Percentiles rank a stretch among this genome's conserved stretches.
Evolutionary conservation across 2,329 filamentous ascomycete genomes (phyloP).

Genomic region (Furcasterigmium sp.): DNA sequence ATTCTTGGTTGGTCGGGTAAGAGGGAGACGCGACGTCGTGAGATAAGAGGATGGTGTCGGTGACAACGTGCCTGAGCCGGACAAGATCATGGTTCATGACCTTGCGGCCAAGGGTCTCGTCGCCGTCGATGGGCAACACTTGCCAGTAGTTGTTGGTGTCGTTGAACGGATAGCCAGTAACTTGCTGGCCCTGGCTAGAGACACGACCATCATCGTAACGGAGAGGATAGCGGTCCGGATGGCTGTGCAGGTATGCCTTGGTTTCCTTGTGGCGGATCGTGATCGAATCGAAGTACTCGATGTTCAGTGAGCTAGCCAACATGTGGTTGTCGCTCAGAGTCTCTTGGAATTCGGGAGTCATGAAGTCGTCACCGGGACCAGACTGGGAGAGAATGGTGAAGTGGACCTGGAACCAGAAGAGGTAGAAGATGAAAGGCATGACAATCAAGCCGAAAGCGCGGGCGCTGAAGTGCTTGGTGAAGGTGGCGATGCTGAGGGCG

Average conservation of each 20-base stretch:
- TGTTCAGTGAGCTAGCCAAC: slow-evolving; percentile 77
- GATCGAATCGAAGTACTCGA: slow-evolving; percentile 87
- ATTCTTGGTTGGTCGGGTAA: slow-evolving; percentile 97
- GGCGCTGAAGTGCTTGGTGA: slow-evolving; percentile 85
- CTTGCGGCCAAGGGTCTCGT: slow-evolving; percentile 51
- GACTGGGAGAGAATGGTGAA: slow-evolving; percentile 85
- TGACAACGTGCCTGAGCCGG: slow-evolving; percentile 79
- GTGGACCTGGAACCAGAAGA: slow-evolving; percentile 99
- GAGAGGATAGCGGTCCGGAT: slow-evolving; percentile 81
- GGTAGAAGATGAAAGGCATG: slow-evolving; percentile 93
- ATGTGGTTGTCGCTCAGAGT: slow-evolving; percentile 93
- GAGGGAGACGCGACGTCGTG: slow-evolving; percentile 97
- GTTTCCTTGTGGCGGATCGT: slow-evolving; percentile 95
- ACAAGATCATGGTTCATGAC: slow-evolving; percentile 84
- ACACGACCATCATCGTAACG: slow-evolving; percentile 97
- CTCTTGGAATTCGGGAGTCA: slow-evolving; percentile 97
- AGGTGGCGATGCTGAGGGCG: slow-evolving; percentile 71
- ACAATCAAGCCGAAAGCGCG: slow-evolving; percentile 82
- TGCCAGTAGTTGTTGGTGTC: slow-evolving; percentile 99
- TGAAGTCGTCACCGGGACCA: slow-evolving; percentile 96
- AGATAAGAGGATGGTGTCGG: slow-evolving; percentile 79
- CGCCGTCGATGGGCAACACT: slow-evolving; percentile 66
- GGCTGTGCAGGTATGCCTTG: slow-evolving; percentile 92
- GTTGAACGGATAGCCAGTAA: slow-evolving; percentile 96
- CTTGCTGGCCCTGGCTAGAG: slow-evolving; percentile 95